These are phyloP conservation scores for Hemisphaericaspora xylanilytica DNA, from an alignment of 1,139 yeast species.

Conservation along the genomic window DNA sequence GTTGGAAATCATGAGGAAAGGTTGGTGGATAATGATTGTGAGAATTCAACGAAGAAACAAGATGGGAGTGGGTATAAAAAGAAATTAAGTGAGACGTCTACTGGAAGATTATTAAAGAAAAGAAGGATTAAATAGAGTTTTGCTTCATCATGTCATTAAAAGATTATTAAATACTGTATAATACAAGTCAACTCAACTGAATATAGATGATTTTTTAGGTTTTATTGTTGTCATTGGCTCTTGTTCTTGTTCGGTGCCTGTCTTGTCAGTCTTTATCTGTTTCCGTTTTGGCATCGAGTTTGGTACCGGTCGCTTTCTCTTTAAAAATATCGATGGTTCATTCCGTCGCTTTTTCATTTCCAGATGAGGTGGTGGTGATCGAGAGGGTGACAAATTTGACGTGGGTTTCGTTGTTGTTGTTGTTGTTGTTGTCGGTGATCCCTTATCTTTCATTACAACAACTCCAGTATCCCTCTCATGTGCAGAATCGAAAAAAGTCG, in stretches of 20 bases:
- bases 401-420: conserved; percentile 1
- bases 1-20: conserved; percentile 35
- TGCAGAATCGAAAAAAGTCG: conserved; percentile 11
- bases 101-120: conserved; percentile 29
- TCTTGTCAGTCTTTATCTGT: background rate
- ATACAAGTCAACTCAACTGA: conserved; percentile 16
- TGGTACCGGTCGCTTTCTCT: conserved; percentile 15
- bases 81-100: conserved; percentile 23
- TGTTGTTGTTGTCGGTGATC: conserved; percentile 5
- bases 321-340: conserved; percentile 25
- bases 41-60: conserved; percentile 24
- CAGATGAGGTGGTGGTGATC: conserved; percentile 4
- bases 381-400: background rate
- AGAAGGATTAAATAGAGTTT: conserved; percentile 8
- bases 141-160: conserved; percentile 1
- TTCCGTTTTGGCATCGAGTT: conserved; percentile 4
- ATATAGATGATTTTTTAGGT: conserved; percentile 32
- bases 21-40: conserved; percentile 19
- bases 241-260: conserved; percentile 4
- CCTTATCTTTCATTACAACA: background rate
- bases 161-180: background rate
- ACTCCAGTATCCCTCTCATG: background rate
- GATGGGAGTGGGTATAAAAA: conserved; percentile 25
- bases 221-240: conserved; percentile 20
- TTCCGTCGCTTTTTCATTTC: conserved; percentile 15